Evolutionary conservation across 805 yeast genomes (phyloP), one percentile per base, ranked within the genome.

Genomic region (Alloascoidea hylecoeti): DNA sequence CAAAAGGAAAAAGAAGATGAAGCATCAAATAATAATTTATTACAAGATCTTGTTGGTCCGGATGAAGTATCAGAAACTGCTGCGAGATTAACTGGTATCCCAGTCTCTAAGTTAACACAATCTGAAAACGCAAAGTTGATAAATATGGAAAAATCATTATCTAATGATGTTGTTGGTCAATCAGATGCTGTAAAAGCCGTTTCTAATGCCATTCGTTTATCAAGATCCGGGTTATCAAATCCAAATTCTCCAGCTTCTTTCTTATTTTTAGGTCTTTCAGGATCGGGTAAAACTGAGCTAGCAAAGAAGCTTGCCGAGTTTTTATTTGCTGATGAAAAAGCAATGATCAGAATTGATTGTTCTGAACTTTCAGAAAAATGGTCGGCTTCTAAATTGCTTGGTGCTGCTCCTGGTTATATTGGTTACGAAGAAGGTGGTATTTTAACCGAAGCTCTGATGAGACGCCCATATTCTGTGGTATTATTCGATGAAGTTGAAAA

Each of bases 371-470:
- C 81, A 58, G 98, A 92, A 63, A 92, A 92, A 51, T 85, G 94
- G 73, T 82, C 96, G 4, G 94, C 92, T 3, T 84, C 96, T 5
- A 92, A 92, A 56, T 72, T 92, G 43, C 68, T 92, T 40, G 98
- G 98, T 61, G 92, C 97, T 15, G 94, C 97, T 2, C 96, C 97
- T 1, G 98, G 98, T 50, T 81, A 82, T 50, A 81, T 92, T 49
- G 98, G 98, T 32, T 94, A 82, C 57, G 96, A 88, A 56, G 96
- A 92, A 58, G 98, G 98, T 57, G 98, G 98, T 46, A 72, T 89
- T 49, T 69, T 92, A 47, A 92, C 98, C 4, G 94, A 92, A 51
- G 95, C 92, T 46, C 68, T 92, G 40, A 70, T 84, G 43, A 73
- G 96, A 52, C 78, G 80, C 44, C 98, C 98, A 40, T 92, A 92